These are phyloP conservation scores for Coniella vitis DNA, from an alignment of 2,329 filamentous ascomycete genomes.

Conservation along the genomic window DNA sequence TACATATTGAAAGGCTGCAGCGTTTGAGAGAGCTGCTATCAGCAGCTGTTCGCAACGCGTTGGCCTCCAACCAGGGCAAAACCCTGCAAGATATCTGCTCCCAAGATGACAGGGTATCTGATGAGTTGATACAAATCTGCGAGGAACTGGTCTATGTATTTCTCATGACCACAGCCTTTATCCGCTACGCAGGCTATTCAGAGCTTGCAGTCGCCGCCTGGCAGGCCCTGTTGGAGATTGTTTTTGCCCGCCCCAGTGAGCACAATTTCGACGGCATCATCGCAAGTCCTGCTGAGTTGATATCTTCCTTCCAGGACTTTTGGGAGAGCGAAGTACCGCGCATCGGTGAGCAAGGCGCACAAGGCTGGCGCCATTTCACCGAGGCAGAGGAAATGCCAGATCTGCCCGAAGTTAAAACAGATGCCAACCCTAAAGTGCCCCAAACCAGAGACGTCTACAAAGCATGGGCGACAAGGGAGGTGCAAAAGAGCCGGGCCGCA, in stretches of 20 bases:
- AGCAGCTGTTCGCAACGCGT: background rate
- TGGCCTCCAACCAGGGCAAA: background rate
- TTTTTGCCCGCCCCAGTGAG: conserved; percentile 49
- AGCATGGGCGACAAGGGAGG: conserved; percentile 50
- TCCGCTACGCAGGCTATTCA: conserved; percentile 69
- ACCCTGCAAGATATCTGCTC: background rate
- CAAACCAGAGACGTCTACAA: conserved; percentile 40
- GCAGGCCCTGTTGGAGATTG: conserved; percentile 74
- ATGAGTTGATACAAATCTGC: conserved; percentile 19
- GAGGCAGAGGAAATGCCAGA: conserved; percentile 30
- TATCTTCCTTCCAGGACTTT: conserved; percentile 57
- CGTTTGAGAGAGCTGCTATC: conserved; percentile 22
- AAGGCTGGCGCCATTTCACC: conserved; percentile 60
- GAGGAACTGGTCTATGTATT: conserved; percentile 61
- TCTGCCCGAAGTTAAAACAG: conserved; percentile 31
- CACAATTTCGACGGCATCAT: background rate
- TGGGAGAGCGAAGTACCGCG: conserved; percentile 82
- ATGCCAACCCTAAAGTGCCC: conserved; percentile 17
- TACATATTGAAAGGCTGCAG: conserved; percentile 53
- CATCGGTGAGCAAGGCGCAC: conserved; percentile 65
- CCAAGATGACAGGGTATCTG: conserved; percentile 2
- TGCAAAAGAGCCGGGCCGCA: conserved; percentile 37
- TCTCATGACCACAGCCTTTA: conserved; percentile 64
- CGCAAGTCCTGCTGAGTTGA: background rate
- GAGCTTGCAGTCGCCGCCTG: conserved; percentile 74